These are phyloP conservation scores for Euclidium syriacum DNA, from an alignment of 345 rosid species.

Conservation along the genomic window DNA sequence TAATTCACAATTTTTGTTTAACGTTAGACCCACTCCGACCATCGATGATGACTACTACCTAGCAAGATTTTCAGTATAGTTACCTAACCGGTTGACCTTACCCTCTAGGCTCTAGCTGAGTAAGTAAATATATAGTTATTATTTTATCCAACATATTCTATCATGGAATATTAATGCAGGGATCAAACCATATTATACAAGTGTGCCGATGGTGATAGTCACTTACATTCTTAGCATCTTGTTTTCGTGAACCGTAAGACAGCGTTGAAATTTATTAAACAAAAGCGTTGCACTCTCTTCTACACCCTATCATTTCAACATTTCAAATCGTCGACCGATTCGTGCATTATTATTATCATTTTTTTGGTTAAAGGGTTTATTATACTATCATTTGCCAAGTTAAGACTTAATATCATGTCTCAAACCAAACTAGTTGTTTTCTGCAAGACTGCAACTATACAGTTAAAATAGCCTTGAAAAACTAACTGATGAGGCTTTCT, in stretches of 20 bases:
- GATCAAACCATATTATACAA: not conserved
- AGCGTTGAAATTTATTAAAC: not conserved
- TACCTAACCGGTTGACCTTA: not conserved
- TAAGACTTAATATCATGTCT: not conserved
- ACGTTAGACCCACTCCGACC: too few relatives aligned
- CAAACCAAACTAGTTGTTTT: not conserved
- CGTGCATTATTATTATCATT: not conserved
- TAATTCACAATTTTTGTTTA: too few relatives aligned
- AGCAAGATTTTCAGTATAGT: too few relatives aligned
- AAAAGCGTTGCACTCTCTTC: constrained; percentile 17
- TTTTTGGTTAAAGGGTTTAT: not conserved
- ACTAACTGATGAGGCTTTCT: too few relatives aligned
- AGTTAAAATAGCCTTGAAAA: too few relatives aligned
- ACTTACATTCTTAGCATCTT: constrained; percentile 19
- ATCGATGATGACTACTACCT: too few relatives aligned
- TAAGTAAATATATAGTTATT: not conserved
- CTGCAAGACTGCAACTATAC: too few relatives aligned
- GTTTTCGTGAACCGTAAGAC: constrained; percentile 17
- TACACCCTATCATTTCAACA: constrained; percentile 12
- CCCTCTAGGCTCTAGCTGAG: too few relatives aligned
- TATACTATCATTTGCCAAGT: not conserved
- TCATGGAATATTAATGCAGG: not conserved
- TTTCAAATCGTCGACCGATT: constrained; percentile 12
- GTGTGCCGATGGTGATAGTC: not conserved
- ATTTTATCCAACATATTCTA: not conserved